Percentiles rank a stretch among this genome's conserved stretches.
These are phyloP conservation scores for Cryphonectria radicalis DNA, from an alignment of 2,329 filamentous ascomycete species.

Conservation along the genomic window DNA sequence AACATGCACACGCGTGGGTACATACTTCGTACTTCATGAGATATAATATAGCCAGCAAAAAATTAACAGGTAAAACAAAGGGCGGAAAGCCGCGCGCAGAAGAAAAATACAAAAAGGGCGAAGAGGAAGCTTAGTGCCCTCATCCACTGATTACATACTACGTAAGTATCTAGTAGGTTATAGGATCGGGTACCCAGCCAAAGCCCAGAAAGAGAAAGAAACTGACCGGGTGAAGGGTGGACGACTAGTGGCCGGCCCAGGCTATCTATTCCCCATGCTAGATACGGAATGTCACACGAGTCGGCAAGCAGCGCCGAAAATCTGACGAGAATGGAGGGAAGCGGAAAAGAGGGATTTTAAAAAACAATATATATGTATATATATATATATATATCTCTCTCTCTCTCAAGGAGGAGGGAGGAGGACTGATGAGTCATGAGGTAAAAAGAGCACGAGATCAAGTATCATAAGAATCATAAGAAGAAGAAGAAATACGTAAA, in stretches of 20 bases:
- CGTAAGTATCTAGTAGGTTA: background rate
- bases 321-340: background rate
- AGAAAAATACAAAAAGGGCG: background rate
- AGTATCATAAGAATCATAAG: background rate
- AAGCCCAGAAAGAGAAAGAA: background rate
- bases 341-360: background rate
- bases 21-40: too few relatives aligned
- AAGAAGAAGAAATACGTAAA: background rate
- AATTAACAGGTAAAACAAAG: background rate
- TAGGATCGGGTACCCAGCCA: constrained; percentile 5
- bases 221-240: background rate
- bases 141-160: constrained; percentile 7
- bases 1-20: background rate
- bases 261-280: constrained; percentile 3
- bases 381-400: too few relatives aligned
- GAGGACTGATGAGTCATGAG: background rate
- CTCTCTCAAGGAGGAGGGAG: too few relatives aligned
- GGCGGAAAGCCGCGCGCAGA: background rate
- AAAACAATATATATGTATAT: background rate
- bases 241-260: background rate
- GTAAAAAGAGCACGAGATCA: background rate
- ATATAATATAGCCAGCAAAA: background rate
- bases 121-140: background rate
- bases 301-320: background rate
- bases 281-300: background rate